Percentiles rank a stretch among this genome's conserved stretches.
phyloP scores from a whole-genome alignment of 2,329 filamentous ascomycete genomes.

The Chrysosporium queenslandicum region DNA sequence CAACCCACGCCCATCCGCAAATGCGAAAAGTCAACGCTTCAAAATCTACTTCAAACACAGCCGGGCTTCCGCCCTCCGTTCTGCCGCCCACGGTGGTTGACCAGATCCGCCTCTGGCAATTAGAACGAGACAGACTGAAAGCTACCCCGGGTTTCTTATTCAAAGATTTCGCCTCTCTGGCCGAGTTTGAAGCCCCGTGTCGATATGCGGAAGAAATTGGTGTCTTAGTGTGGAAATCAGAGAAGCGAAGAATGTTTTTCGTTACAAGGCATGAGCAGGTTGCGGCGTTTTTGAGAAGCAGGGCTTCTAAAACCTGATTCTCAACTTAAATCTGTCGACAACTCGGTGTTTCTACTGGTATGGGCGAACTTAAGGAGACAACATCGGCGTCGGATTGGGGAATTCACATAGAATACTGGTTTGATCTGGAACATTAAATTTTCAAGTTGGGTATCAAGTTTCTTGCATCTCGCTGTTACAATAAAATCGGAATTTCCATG shows the following conservation, averaged over 20 bases:
- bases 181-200: slow-evolving; percentile 46
- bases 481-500: not conserved
- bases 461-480: not conserved
- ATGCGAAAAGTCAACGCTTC: slow-evolving; percentile 56
- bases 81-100: slow-evolving; percentile 93
- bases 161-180: slow-evolving; percentile 69
- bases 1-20: slow-evolving; percentile 87
- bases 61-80: slow-evolving; percentile 47
- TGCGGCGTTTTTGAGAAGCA: slow-evolving; percentile 62
- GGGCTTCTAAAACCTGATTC: slow-evolving; percentile 40
- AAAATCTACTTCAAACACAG: slow-evolving; percentile 32
- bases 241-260: slow-evolving; percentile 75
- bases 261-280: slow-evolving; percentile 87
- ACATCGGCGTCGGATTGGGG: not conserved
- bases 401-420: not conserved
- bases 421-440: not conserved
- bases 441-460: not conserved
- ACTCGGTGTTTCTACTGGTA: not conserved
- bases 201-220: slow-evolving; percentile 77
- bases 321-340: not conserved
- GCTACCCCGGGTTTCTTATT: slow-evolving; percentile 76
- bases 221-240: slow-evolving; percentile 77
- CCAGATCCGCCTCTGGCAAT: slow-evolving; percentile 94
- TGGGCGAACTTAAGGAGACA: not conserved
- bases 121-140: slow-evolving; percentile 91